Base-by-base conservation (phyloP, 805 yeast genomes). In the Saccharomycodes ludwigii region DNA sequence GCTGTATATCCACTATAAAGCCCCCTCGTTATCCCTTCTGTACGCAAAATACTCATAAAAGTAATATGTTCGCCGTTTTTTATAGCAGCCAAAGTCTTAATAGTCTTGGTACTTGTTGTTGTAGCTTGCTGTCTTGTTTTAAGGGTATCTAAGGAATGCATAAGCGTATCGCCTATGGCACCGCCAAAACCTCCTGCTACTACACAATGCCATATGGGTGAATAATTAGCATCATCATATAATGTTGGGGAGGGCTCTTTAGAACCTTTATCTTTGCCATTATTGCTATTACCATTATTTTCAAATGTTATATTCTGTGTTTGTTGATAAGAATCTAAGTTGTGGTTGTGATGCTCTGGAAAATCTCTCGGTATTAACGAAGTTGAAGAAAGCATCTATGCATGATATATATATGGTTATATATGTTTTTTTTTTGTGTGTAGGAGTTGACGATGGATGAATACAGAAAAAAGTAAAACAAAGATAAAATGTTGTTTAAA, bases 61-160 rank as follows among this genome's bases (percentile, higher is more conserved):
- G 73, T 68, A 6, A 77, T 45, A 76, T 85, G 84, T 44, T 69
- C 75, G 37, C 60, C 67, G 54, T 88, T 88, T 52, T 82, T 79
- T 5, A 61, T 40, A 10, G 42, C 41, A 24, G 27, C 35, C 16
- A 32, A 7, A 6, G 35, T 32, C 28, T 32, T 32, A 13, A 28
- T 19, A 2, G 37, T 30, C 11, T 34, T 32, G 6, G 28, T 9
- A 9, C 33, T 29, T 14, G 66, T 66, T 20, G 19, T 5, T 4
- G 94, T 81, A n/a, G 95, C 97, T 51, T 91, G 99, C 53, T 91
- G 98, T 40, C 98, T 66, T 2, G 98, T 91, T 52, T 91, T 91
- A 20, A 91, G 95, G 0, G 98, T 91, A 50, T 91, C 99, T 21
- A 91, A 58, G 0, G 97, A 86, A 56, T 91, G 96, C 96, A 91